These are phyloP conservation scores for Globisporangium nunn DNA, from an alignment of 352 stramenopile species.

Conservation along the genomic window DNA sequence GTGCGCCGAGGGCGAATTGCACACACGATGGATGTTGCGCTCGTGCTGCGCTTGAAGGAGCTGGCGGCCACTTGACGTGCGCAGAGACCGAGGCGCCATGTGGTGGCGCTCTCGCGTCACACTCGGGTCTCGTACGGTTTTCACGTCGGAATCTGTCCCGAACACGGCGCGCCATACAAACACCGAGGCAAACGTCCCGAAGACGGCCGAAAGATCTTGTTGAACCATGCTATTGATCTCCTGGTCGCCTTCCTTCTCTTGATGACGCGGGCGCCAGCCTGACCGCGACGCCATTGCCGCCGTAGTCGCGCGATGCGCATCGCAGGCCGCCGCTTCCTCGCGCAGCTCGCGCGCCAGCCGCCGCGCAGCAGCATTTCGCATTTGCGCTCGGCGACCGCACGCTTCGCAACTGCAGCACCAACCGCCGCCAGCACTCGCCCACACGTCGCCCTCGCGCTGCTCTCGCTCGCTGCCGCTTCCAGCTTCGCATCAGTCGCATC, in stretches of 20 bases:
- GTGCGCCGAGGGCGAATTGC: neutral
- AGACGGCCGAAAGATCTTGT: conserved; percentile 2
- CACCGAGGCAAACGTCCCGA: neutral
- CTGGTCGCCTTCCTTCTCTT: neutral
- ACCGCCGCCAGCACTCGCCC: conserved; percentile 8
- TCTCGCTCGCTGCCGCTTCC: conserved; percentile 10
- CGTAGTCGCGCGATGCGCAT: conserved; percentile 5
- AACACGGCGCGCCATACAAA: conserved; percentile 3
- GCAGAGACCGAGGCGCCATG: neutral
- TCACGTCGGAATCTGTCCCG: conserved; percentile 9
- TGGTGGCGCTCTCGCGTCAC: conserved; percentile 9
- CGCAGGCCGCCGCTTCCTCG: conserved; percentile 2
- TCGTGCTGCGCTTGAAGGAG: neutral
- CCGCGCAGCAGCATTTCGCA: conserved; percentile 5
- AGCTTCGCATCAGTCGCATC: conserved; percentile 3
- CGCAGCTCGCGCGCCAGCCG: conserved; percentile 1
- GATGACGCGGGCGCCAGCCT: neutral
- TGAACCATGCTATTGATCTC: neutral
- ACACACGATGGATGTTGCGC: neutral
- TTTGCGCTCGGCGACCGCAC: conserved; percentile 10
- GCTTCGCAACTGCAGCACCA: neutral
- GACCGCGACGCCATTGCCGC: neutral
- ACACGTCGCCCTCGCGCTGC: conserved; percentile 17
- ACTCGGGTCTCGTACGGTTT: neutral
- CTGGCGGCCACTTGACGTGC: neutral